Base-by-base conservation (phyloP, 352 stramenopile species). In the Phytopythium kandeliae region DNA sequence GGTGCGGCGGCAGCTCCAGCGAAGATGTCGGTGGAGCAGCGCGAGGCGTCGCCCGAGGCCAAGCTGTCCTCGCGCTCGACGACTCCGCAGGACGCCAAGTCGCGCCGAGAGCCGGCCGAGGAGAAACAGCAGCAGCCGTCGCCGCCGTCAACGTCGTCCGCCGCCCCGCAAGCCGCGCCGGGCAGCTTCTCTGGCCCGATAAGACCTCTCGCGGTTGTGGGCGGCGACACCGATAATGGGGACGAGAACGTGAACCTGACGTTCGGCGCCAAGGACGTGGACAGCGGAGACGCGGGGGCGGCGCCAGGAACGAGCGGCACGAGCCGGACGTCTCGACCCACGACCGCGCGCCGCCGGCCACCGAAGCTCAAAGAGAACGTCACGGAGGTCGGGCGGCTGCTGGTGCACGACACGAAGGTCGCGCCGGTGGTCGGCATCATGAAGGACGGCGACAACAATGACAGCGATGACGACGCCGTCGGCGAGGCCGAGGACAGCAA, bases 361-460 rank as follows among this genome's bases (percentile, higher is more conserved):
- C 86, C 83, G 28, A 92, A 92, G 62, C 78, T 95, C 35, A 93
- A 95, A 62, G 80, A 93, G 51, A 92, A 94, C 48, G 83, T 89
- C 28, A 92, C 77, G 3, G 83, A 92, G 42, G 76, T 88, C 13
- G 71, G 74, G 2, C 69, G 79, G 12, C 60, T 89, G 34, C 62
- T 85, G 47, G 78, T 86, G 30, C 64, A 82, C 37, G 88, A 95
- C 51, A 69, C 85, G 17, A 96, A 96, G 59, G 85, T 89, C 21
- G 72, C 70, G 30, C 74, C 78, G 0, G 76, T 85, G 9, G 74
- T 65, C 9, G 78, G 78, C 2, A 86, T 90, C 56, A 92, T 92
- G 80, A 92, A 89, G 50, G 82, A 93, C 42, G 80, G 78, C 33
- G 82, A 89, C 47, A 88, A 85, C 40, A 73, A 67, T 35, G 75